Conservation (phyloP, 1,139 yeast genomes). For the Blastobotrys illinoisensis region DNA sequence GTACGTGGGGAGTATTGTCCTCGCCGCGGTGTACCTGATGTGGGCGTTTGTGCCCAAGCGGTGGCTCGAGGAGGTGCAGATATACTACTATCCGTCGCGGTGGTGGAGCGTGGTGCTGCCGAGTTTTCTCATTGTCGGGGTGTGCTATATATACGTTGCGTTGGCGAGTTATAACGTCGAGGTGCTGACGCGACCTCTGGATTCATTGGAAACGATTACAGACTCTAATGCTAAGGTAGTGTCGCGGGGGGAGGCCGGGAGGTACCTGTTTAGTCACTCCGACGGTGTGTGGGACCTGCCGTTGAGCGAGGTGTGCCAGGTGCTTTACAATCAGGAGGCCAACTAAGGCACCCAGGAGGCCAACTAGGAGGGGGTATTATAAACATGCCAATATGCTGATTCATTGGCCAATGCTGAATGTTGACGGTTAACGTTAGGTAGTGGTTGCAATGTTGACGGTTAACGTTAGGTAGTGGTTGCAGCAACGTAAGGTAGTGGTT, state of each 20-base stretch:
- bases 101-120: constrained; percentile 88
- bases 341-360: no score
- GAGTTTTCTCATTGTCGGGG: constrained; percentile 56
- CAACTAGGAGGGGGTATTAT: background rate
- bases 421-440: no score
- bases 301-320: constrained; percentile 61
- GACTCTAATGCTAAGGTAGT: constrained; percentile 62
- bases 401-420: background rate
- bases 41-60: constrained; percentile 69
- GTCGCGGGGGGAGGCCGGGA: constrained; percentile 17
- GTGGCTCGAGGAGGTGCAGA: constrained; percentile 47
- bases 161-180: constrained; percentile 71
- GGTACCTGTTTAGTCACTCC: constrained; percentile 48
- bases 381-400: background rate
- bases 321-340: constrained; percentile 49
- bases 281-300: constrained; percentile 87
- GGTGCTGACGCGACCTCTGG: constrained; percentile 53
- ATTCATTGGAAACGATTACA: constrained; percentile 57
- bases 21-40: constrained; percentile 48
- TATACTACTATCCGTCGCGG: constrained; percentile 73
- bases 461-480: no score
- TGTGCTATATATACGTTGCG: constrained; percentile 68
- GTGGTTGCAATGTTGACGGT: no score
- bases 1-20: constrained; percentile 54
- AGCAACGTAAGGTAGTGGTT: no score